Evolutionary conservation across 768 basidiomycete species (phyloP), one percentile per base, ranked within the genome.

Genomic region (Podaxis sp.): DNA sequence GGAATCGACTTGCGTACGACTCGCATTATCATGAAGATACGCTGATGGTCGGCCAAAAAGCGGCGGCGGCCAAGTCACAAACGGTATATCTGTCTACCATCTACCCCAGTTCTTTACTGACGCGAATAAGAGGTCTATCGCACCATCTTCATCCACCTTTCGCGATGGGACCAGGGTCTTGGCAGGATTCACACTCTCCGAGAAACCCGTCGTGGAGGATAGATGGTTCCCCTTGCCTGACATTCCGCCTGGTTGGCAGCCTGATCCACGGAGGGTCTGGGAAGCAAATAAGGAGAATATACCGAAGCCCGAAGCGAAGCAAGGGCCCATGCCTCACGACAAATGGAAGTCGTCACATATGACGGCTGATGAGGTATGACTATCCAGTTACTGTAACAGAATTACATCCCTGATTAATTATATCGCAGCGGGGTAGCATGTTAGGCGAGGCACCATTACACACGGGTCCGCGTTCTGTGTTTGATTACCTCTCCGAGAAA

Each of bases 401-500:
- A 14, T 40, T 11, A 2, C n/a, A 7, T 27, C 25, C 40, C 27
- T 50, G 7, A 63, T 16, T 4, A 11, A 63, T 16, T 4, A 11
- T 59, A 40, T 42, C 25, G 32, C 63, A 98, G 95, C 84, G 97
- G 54, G 96, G 94, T 27, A 74, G 81, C 1, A 77, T 90, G 18
- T 78, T 98, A 0, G 95, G 95, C 57, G 97, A 98, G 73, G 84
- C 83, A 9, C 85, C 85, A 10, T 77, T 91, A 10, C 80, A 86
- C 11, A 74, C 86, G 2, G 82, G 81, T 13, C 84, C 90, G 1
- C 85, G 86, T 10, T 98, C 96, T 0, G 84, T 99, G 14, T 98
- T 96, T 70, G 95, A 98, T 48, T 98, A 87, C 70, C 85, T 98
- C 70, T 96, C 97, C 0, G 84, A 89, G 64, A 95, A 95, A 67